Evolutionary conservation across 2,329 filamentous ascomycete genomes (phyloP).

Genomic region (Penicillium fuscoglaucum): DNA sequence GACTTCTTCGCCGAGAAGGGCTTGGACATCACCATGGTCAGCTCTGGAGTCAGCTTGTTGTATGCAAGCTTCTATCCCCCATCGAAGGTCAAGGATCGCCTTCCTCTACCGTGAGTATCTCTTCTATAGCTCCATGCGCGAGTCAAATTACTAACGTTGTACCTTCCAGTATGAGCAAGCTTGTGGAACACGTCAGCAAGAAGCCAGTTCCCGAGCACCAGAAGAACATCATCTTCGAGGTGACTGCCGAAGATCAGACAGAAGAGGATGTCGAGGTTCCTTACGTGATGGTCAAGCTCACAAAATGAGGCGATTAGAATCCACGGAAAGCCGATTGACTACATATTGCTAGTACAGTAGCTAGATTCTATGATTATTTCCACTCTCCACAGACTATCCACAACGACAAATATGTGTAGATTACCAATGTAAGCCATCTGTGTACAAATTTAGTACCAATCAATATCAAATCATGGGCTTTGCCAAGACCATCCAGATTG

Average conservation of each 20-base stretch:
- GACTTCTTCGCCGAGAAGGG: conserved; percentile 79
- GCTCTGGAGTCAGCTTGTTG: conserved; percentile 91
- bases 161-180: conserved; percentile 70
- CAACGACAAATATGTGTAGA: conserved; percentile 7
- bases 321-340: conserved; percentile 3
- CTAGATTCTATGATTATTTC: conserved; percentile 14
- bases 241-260: conserved; percentile 83
- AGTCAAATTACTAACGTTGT: conserved; percentile 29
- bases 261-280: conserved; percentile 97
- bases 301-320: conserved; percentile 33
- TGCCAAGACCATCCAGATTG: conserved; percentile 2
- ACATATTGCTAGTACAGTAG: conserved; percentile 9
- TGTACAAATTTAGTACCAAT: conserved; percentile 7
- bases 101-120: conserved; percentile 64
- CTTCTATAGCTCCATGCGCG: background rate
- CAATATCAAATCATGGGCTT: background rate
- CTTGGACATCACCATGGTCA: conserved; percentile 85
- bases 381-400: background rate
- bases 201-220: conserved; percentile 88
- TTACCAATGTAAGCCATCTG: conserved; percentile 2
- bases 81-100: conserved; percentile 78
- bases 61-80: conserved; percentile 91
- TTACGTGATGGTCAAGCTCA: conserved; percentile 85
- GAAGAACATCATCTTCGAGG: conserved; percentile 94
- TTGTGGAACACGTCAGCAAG: conserved; percentile 87